Base-by-base conservation (phyloP, 768 basidiomycete genomes). In the Plicaturopsis crispa region DNA sequence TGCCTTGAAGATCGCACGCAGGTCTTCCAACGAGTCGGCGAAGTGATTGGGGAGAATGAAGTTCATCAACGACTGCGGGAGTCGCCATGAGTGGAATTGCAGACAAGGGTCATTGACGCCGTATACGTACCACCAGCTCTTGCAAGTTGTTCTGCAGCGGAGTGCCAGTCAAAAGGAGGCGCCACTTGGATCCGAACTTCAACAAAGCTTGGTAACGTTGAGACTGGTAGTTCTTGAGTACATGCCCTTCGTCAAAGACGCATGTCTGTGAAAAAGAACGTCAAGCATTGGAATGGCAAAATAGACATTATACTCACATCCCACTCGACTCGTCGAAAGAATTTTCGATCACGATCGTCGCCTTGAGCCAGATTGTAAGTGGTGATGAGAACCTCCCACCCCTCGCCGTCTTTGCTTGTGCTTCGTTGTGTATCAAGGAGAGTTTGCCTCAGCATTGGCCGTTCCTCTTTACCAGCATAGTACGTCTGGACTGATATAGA, bases 141-240 rank as follows among this genome's bases (percentile, higher is more conserved):
- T 91, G 88, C 38, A 91, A 56, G 55, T 91, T 91, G 54, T 91
- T 91, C 51, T 90, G 96, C 45, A 99, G 59, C 0, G 96, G 96
- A 1, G 96, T 99, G 5, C 96, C 96, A 0, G 96, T 99, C 14
- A 99, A 70, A 17, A 99, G 71, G 18, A 98, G 65, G 24, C 92
- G 73, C 94, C 96, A 99, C 31, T 73, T 75, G 2, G 89, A 85
- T 13, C 80, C 75, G 53, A 89, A 87, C 53, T 80, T 83, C 48
- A 98, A 66, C 11, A 99, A 62, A 7, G 88, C 76, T 53, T 86
- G 81, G 57, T 99, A 98, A 16, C 93, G 84, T 51, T 96, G 90
- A n/a, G 91, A 94, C 48, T 93, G 85, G 59, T 88, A 93, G 54
- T 97, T 99, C 67, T 99, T 99, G 45, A 99, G 67, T 36, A 92